Base-by-base conservation (phyloP, 495 filamentous ascomycete species). In the Neurospora sublineolata region DNA sequence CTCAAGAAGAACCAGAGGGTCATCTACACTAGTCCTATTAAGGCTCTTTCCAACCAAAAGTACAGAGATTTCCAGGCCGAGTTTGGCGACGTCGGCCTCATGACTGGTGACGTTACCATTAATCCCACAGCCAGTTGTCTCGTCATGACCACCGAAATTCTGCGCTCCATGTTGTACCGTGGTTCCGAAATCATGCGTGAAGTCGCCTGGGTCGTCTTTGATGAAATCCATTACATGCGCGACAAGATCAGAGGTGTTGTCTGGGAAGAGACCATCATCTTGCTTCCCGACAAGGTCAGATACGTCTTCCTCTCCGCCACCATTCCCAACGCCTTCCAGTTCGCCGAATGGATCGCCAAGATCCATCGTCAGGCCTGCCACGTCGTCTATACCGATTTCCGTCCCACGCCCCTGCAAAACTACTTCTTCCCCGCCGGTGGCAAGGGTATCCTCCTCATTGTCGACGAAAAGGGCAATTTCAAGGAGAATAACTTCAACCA, bases 121-220 rank as follows among this genome's bases (percentile, higher is more conserved):
- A 99, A 99, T 77, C 96, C 96, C 41, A 97, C 95, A 3, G 95
- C 95, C 52, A 97, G 93, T 44, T 98, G 95, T 81, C 87, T 99
- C 70, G 95, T 99, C 75, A 99, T 99, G 95, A 99, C 95, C 4
- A 99, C 95, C 9, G 95, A 99, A 86, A 99, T 99, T 92, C 82
- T 99, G 75, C 90, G 95, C 67, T 98, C 95, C 7, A 99, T 99
- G 95, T 81, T 99, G 79, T 99, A 99, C 79, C 89, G 94, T 77
- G 95, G 95, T 72, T 98, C 95, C 4, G 95, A 99, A 81, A 97
- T 99, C 73, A 98, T 98, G 95, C 92, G 95, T 73, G 95, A 99
- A 83, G 96, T 98, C 5, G 92, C 88, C 33, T 98, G 95, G 95
- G 96, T 99, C 10, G 82, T 98, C 4, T 99, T 99, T 75, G 95